Base-by-base conservation (phyloP, 1,284 basidiomycete species). In the Cutaneotrichosporon cutaneum region DNA sequence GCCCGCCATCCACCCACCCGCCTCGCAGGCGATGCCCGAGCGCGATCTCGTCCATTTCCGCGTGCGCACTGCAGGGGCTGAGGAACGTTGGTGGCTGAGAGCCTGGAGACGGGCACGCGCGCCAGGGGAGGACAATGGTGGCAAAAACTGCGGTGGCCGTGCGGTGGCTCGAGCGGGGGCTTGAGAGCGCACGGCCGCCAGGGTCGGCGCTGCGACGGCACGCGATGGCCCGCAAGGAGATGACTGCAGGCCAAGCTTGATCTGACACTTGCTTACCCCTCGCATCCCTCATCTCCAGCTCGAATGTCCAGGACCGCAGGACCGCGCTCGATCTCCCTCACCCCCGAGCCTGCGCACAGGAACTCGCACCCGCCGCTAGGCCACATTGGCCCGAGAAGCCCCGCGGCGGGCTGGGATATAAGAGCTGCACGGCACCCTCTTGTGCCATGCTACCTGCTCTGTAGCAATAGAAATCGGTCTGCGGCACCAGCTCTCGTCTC, bases 381-480 rank as follows among this genome's bases (percentile, higher is more conserved):
- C n/a, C 22, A 22, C 18, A 45, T 45, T 45, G 44, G 22, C 18
- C 44, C 44, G 44, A 45, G 10, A 45, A 16, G 42, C n/a, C n/a
- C n/a, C n/a, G n/a, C n/a, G n/a, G n/a, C n/a, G n/a, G n/a, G n/a
- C n/a, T n/a, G n/a, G n/a, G 36, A 44, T 54, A 54, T 42, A 54
- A 54, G 48, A n/a, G 16, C 8, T 21, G 18, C 26, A 30, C 14
- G n/a, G n/a, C 48, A 51, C 18, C 27, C 48, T 51, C 26, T 30
- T 27, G 8, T 18, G 18, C 18, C 48, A 26, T 18, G 48, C 48
- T 51, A 51, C 48, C 48, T 32, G 48, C 48, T 27, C 48, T 51
- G 48, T 51, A 51, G 48, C 48, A 51, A 51, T 51, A 32, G 7
- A 51, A 51, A 51, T 32, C 48, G 52, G 52, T 53, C 52, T 53